Evolutionary conservation across 352 stramenopile species (phyloP), one percentile per base, ranked within the genome.

Genomic region (Pythium inflatum): DNA sequence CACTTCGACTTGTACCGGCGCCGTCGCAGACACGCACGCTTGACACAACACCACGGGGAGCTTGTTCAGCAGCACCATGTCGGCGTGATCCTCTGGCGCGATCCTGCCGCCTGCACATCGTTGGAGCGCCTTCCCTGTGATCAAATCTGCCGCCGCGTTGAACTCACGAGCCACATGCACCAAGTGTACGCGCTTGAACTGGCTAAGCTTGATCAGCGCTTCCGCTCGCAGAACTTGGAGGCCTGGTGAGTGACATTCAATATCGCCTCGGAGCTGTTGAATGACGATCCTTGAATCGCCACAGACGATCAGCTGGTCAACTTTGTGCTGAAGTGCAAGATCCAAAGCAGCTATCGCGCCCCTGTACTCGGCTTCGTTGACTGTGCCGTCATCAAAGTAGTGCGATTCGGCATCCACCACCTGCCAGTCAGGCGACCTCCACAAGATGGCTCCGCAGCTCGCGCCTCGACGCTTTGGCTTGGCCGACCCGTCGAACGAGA

Each of bases 311-410:
- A 73, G 5, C 2, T 55, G 3, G 2, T 56, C 13, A 1, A 70
- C 55, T 12, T 20, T 28, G 6, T 55, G 59, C 5, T n/a, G 11
- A 0, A n/a, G 14, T 0, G 64, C 65, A 16, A 77, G 22, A 0
- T 66, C 28, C 20, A 71, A 2, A 0, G 9, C 50, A 0, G 2
- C 16, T n/a, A 75, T 71, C 11, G 45, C 20, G 1, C 68, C 69
- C 5, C 31, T 27, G 48, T 72, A 76, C 33, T 72, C 70, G 7
- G 63, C 70, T 34, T 76, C 70, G 33, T 76, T 76, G 0, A 76
- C 63, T 0, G 57, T 71, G 2, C 57, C 57, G 16, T 75, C 69
- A 1, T 43, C 34, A 13, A 62, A 68, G 36, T 65, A 62, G 3
- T 20, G 43, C 5, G 70, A 62, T 25, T 11, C 20, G 0, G 63